A percentile compares a stretch with the other conserved stretches of the same genome.
These are phyloP conservation scores for Saprolegnia parasitica DNA, from an alignment of 352 stramenopile species.

Conservation along the genomic window DNA sequence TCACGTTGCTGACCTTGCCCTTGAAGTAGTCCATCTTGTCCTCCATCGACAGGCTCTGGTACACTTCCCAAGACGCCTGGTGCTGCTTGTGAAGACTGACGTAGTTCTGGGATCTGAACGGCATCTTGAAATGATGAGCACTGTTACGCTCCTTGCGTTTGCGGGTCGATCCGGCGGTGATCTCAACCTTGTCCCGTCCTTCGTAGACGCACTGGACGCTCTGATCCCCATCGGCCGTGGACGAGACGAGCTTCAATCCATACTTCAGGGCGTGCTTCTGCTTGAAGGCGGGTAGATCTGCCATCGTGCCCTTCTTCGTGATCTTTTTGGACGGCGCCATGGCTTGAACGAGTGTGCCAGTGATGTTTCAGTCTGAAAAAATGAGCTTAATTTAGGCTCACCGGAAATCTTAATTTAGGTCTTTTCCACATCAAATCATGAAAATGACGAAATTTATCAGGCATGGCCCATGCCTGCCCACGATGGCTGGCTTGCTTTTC, in stretches of 20 bases:
- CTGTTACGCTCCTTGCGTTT: neutral
- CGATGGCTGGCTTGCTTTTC: too few species aligned
- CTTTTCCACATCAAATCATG: too few species aligned
- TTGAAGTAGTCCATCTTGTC: neutral
- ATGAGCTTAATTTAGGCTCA: neutral
- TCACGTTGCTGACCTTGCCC: neutral
- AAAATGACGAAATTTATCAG: too few species aligned
- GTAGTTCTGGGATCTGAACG: neutral
- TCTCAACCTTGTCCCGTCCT: neutral
- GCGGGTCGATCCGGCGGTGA: neutral
- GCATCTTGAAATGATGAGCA: neutral
- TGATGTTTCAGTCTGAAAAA: neutral
- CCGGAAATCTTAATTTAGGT: neutral
- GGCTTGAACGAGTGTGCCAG: neutral
- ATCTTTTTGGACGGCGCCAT: neutral
- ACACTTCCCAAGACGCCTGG: neutral
- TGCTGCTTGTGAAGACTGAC: neutral
- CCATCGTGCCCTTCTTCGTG: too few species aligned
- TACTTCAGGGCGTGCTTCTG: conserved; percentile 3
- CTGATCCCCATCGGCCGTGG: neutral
- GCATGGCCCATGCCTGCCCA: too few species aligned
- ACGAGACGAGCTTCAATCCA: neutral
- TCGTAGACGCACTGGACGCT: neutral
- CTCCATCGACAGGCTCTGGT: neutral
- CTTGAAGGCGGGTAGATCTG: neutral